Percentiles rank a stretch among this genome's conserved stretches.
Evolutionary conservation across 129 eudicot genomes (phyloP).

Genomic region (Artemisia argyi): DNA sequence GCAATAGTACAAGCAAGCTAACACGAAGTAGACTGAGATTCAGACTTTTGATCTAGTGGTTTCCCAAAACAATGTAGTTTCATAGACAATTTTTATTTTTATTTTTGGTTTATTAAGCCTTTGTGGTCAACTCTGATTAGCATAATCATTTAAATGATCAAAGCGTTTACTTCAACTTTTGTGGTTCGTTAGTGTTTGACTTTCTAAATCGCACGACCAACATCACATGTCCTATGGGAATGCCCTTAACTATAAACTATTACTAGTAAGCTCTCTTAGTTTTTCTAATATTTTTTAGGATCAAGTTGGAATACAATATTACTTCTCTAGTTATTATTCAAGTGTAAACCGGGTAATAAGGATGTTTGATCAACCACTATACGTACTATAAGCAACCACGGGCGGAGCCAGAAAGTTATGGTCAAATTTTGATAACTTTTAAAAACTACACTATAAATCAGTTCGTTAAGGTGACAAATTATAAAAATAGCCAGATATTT

Average conservation of each 20-base stretch:
- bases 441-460: no score
- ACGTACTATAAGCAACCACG: not conserved
- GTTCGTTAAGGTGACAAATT: no score
- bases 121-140: slow-evolving; percentile 12
- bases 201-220: not conserved
- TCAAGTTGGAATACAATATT: no score
- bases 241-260: not conserved
- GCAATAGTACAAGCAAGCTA: no score
- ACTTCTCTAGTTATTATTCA: not conserved
- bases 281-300: not conserved
- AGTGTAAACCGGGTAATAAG: not conserved
- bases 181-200: not conserved
- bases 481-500: no score
- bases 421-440: no score
- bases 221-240: slow-evolving; percentile 12
- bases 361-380: not conserved
- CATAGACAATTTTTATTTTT: no score
- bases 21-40: no score
- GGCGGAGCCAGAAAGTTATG: no score
- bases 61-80: no score
- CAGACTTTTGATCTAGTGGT: no score
- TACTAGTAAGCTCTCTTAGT: not conserved
- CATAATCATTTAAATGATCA: slow-evolving; percentile 18
- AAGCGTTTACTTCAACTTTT: slow-evolving; percentile 7
- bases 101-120: not conserved